These are phyloP conservation scores for Tricholoma matsutake DNA, from an alignment of 768 basidiomycete genomes.

Conservation along the genomic window DNA sequence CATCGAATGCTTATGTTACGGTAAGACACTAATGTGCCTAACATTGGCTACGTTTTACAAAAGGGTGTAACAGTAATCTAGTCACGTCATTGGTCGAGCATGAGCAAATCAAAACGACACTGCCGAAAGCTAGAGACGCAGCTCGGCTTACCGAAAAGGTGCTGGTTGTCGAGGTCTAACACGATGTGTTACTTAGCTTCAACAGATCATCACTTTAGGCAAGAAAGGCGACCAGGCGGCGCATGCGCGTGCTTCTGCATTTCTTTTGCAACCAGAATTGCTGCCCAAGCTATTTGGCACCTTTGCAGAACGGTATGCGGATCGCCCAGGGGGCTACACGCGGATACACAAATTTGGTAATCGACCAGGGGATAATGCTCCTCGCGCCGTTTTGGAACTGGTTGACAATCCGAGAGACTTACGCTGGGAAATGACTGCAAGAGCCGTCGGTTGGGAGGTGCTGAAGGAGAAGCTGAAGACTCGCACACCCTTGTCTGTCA, in stretches of 20 bases:
- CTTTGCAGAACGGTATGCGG: conserved; percentile 76
- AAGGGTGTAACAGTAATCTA: conserved; percentile 61
- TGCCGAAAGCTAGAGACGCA: conserved; percentile 92
- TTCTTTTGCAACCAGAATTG: conserved; percentile 69
- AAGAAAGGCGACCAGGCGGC: conserved; percentile 77
- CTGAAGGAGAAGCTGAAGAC: conserved; percentile 51
- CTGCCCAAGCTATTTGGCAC: conserved; percentile 82
- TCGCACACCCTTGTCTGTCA: conserved; percentile 41
- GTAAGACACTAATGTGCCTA: conserved; percentile 39
- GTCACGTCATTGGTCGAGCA: conserved; percentile 94
- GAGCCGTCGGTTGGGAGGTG: conserved; percentile 84
- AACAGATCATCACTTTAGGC: conserved; percentile 85
- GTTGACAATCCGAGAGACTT: conserved; percentile 92
- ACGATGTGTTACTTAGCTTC: conserved; percentile 8
- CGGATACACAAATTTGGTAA: conserved; percentile 91
- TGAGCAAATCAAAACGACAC: conserved; percentile 92
- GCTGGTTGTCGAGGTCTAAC: background rate
- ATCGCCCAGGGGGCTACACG: conserved; percentile 91
- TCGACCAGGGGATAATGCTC: conserved; percentile 89
- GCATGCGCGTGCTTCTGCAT: conserved; percentile 69
- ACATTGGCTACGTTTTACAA: conserved; percentile 4
- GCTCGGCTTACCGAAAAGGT: conserved; percentile 94
- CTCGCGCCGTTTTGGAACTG: conserved; percentile 87
- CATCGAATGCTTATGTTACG: conserved; percentile 93
- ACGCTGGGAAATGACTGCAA: conserved; percentile 83